phyloP scores from a whole-genome alignment of 2,329 filamentous ascomycete genomes.

The Ophiostoma pallidulum region DNA sequence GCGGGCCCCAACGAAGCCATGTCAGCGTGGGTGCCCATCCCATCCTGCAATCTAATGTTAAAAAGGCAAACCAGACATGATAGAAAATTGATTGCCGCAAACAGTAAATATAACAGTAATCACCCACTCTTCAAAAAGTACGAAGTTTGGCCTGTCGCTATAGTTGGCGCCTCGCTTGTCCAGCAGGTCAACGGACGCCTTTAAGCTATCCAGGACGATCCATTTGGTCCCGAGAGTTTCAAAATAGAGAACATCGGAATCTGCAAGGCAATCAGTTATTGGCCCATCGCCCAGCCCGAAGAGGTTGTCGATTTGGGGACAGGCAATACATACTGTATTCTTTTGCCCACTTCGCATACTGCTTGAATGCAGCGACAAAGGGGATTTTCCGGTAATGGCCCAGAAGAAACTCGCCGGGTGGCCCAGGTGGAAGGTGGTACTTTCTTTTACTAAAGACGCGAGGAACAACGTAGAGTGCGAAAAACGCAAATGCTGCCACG shows the following conservation, averaged over 20 bases:
- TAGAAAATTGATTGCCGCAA: no score
- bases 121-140: slow-evolving; percentile 7
- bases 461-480: not conserved
- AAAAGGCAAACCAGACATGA: no score
- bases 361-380: slow-evolving; percentile 12
- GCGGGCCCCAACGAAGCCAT: no score
- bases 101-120: no score
- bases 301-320: not conserved
- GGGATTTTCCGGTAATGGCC: slow-evolving; percentile 13
- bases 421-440: slow-evolving; percentile 8
- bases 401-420: slow-evolving; percentile 10
- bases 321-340: slow-evolving; percentile 8
- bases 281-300: not conserved
- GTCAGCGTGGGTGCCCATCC: not conserved
- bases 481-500: not conserved
- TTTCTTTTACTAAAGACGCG: slow-evolving; percentile 8
- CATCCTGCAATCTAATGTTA: not conserved
- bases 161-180: slow-evolving; percentile 37
- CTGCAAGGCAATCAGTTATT: not conserved
- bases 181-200: slow-evolving; percentile 33
- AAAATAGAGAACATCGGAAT: slow-evolving; percentile 22
- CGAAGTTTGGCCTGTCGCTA: slow-evolving; percentile 34
- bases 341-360: slow-evolving; percentile 12
- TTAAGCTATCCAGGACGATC: slow-evolving; percentile 35
- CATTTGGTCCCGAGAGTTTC: slow-evolving; percentile 27